Evolutionary conservation across 352 stramenopile genomes (phyloP).

Genomic region (Pythium apleroticum): DNA sequence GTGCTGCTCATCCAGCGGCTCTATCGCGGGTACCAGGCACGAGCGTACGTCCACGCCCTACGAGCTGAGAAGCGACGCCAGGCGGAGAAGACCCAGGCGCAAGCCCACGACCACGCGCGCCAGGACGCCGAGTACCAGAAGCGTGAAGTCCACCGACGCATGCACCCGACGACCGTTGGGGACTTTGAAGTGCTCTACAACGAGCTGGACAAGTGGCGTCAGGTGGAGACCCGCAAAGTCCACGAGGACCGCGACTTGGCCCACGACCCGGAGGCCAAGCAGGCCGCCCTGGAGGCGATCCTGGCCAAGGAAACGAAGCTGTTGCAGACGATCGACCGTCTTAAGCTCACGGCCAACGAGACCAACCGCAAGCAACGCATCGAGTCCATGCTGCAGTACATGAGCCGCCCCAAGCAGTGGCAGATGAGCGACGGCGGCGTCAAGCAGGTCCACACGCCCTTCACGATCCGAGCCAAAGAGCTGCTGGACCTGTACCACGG

Average conservation of each 20-base stretch:
- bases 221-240: slow-evolving; percentile 82
- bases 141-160: slow-evolving; percentile 81
- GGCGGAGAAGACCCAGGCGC: slow-evolving; percentile 31
- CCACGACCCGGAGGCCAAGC: slow-evolving; percentile 26
- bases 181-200: slow-evolving; percentile 94
- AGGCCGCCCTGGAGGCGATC: slow-evolving; percentile 56
- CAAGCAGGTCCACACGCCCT: slow-evolving; percentile 89
- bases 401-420: slow-evolving; percentile 91
- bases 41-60: slow-evolving; percentile 49
- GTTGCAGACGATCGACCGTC: slow-evolving; percentile 86
- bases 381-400: slow-evolving; percentile 85
- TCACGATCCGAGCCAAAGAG: slow-evolving; percentile 87
- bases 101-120: slow-evolving; percentile 52
- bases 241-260: slow-evolving; percentile 40
- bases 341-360: slow-evolving; percentile 83
- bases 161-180: slow-evolving; percentile 79
- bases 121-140: slow-evolving; percentile 54
- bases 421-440: slow-evolving; percentile 90
- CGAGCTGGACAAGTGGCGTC: slow-evolving; percentile 91
- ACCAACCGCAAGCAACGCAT: slow-evolving; percentile 84
- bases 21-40: slow-evolving; percentile 82
- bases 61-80: slow-evolving; percentile 39
- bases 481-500: slow-evolving; percentile 87
- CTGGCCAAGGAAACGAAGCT: slow-evolving; percentile 84
- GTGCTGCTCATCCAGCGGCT: slow-evolving; percentile 86